Conservation (phyloP, 352 stramenopile species). For the Elongisporangium undulatum region DNA sequence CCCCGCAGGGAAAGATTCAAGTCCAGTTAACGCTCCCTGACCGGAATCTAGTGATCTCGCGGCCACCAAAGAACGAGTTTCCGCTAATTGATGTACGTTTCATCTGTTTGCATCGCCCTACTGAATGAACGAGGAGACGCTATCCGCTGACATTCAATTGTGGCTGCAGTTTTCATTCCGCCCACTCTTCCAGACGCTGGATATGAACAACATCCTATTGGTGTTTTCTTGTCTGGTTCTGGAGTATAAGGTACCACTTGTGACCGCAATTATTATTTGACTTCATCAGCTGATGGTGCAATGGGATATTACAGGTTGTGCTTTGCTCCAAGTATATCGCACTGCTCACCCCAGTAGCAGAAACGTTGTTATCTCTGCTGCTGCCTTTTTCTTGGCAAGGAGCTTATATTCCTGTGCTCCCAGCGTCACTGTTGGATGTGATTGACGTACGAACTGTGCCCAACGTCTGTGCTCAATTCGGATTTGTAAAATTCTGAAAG, state of each 20-base stretch:
- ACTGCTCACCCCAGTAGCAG: conserved; percentile 88
- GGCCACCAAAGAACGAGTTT: conserved; percentile 89
- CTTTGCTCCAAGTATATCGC: conserved; percentile 89
- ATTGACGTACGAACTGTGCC: conserved; percentile 74
- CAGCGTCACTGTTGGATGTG: conserved; percentile 89
- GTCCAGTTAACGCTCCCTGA: conserved; percentile 88
- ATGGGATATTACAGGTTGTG: conserved; percentile 54
- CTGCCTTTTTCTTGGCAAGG: conserved; percentile 95
- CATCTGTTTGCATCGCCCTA: neutral
- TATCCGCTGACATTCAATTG: neutral
- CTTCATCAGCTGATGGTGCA: conserved; percentile 1
- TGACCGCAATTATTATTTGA: too few relatives aligned
- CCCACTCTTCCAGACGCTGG: conserved; percentile 90
- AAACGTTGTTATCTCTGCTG: conserved; percentile 89
- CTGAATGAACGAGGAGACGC: too few relatives aligned
- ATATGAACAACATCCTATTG: conserved; percentile 89
- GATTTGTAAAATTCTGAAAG: neutral
- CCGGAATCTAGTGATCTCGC: conserved; percentile 78
- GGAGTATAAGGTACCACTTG: conserved; percentile 78
- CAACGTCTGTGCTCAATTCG: neutral
- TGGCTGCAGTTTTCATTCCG: conserved; percentile 88
- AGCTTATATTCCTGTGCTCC: conserved; percentile 92
- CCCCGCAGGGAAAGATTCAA: conserved; percentile 88
- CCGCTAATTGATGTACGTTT: conserved; percentile 84
- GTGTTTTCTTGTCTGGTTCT: conserved; percentile 89